Evolutionary conservation across 2,329 filamentous ascomycete genomes (phyloP), one percentile per base, ranked within the genome.

Genomic region (Monosporascus sp.): DNA sequence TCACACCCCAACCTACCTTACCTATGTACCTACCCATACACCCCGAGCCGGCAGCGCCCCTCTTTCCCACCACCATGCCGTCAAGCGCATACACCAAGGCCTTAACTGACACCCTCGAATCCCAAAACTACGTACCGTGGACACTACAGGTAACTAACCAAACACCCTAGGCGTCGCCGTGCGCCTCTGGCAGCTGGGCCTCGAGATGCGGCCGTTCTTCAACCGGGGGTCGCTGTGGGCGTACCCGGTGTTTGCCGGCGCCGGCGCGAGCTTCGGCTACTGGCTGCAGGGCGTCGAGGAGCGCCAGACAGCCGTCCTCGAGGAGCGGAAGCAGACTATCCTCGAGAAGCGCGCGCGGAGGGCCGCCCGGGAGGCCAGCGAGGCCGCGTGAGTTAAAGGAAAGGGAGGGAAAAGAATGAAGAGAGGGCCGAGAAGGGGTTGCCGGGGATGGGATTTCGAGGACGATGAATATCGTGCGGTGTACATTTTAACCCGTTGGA

Each of bases 191-290:
- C 94, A 97, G 75, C 86, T 99, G 71, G 94, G 93, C 68, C 94
- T 99, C 71, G 91, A 99, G 78, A 96, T 96, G 91, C 90, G 92
- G 58, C 94, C 93, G 50, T 86, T 97, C 73, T 90, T 97, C 81
- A 86, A 88, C 75, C 84, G 81, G 67, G 80, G 87, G 69, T 88
- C 88, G 51, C 83, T 96, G 66, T 95, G 90, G 88, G 90, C 85
- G 49, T 99, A 96, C 77, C 94, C 94, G 51, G 75, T 93, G 63
- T 99, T 94, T 74, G 92, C 86, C 54, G 82, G 82, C 62, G 83
- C 90, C 58, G 92, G 92, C 64, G 92, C 86, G 63, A 90, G 88
- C 74, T 97, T 97, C 75, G 94, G 94, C 63, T 97, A 97, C 80
- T 99, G 93, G 91, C 78, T 99, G 63, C 86, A 92, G 77, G 89